Conservation (phyloP, 2,329 filamentous ascomycete species). For the Colletotrichum melonis region DNA sequence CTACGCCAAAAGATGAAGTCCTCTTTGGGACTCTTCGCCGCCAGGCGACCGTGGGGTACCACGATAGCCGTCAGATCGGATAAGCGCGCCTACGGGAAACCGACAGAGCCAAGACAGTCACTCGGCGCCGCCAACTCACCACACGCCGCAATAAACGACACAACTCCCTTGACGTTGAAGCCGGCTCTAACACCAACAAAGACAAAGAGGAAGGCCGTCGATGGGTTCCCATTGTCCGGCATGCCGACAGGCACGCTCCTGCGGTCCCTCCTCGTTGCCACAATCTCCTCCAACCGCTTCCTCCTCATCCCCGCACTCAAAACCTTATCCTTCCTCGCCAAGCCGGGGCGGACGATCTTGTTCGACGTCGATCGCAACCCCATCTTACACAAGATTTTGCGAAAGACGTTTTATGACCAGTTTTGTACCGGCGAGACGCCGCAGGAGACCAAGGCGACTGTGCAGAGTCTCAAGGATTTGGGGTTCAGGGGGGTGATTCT, state of each 20-base stretch:
- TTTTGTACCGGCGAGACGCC: slow-evolving; percentile 66
- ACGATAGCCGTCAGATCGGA: neutral
- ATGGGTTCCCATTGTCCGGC: slow-evolving; percentile 39
- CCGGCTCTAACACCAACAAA: neutral
- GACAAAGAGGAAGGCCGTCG: neutral
- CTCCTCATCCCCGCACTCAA: slow-evolving; percentile 51
- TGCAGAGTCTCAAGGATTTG: slow-evolving; percentile 55
- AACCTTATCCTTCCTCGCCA: slow-evolving; percentile 51
- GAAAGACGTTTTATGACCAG: slow-evolving; percentile 64
- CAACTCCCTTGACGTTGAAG: neutral
- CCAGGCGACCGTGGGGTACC: slow-evolving; percentile 24
- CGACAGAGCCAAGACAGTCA: slow-evolving; percentile 20
- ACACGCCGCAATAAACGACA: slow-evolving; percentile 16
- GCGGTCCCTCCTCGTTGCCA: slow-evolving; percentile 55
- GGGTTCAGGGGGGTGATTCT: slow-evolving; percentile 68
- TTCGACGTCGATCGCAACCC: slow-evolving; percentile 62
- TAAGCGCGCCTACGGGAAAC: slow-evolving; percentile 30
- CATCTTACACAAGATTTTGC: slow-evolving; percentile 57
- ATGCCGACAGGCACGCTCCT: slow-evolving; percentile 50
- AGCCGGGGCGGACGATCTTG: slow-evolving; percentile 44
- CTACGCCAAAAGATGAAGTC: slow-evolving; percentile 18
- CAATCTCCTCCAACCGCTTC: slow-evolving; percentile 57
- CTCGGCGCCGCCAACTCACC: slow-evolving; percentile 21
- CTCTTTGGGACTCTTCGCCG: slow-evolving; percentile 2
- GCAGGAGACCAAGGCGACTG: slow-evolving; percentile 56